These are phyloP conservation scores for Rubia tinctorum DNA, from an alignment of 305 asterid species.

Conservation along the genomic window DNA sequence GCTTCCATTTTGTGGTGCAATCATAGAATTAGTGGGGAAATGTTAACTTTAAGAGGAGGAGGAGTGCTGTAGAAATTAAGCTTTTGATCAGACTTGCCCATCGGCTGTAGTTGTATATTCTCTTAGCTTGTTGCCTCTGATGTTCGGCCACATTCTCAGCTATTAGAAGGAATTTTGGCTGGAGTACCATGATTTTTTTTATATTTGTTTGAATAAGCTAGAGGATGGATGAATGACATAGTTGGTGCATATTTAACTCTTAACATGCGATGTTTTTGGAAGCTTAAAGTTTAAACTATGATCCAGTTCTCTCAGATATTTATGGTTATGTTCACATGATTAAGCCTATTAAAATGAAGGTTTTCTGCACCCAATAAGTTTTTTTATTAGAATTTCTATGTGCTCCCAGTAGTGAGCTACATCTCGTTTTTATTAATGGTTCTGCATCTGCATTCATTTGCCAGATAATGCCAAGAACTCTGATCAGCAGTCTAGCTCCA, in stretches of 20 bases:
- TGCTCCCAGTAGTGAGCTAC: conserved; percentile 21
- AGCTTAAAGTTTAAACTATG: background rate
- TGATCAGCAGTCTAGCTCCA: conserved; percentile 46
- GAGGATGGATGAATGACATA: background rate
- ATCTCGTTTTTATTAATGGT: conserved; percentile 17
- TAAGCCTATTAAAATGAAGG: background rate
- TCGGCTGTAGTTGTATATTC: background rate
- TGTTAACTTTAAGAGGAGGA: background rate
- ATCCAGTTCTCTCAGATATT: background rate
- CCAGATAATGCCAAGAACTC: conserved; percentile 70
- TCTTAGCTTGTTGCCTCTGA: background rate
- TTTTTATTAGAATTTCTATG: conserved; percentile 11
- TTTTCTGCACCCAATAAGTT: background rate
- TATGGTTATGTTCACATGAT: background rate
- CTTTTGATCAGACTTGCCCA: background rate
- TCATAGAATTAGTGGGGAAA: background rate
- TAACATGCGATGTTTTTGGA: background rate
- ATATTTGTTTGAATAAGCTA: background rate
- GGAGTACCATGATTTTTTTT: background rate
- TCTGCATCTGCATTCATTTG: conserved; percentile 23
- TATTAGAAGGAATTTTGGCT: background rate
- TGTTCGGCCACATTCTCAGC: background rate
- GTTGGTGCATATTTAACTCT: background rate
- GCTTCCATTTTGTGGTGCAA: background rate
- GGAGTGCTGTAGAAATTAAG: background rate